Evolutionary conservation across 257 asterid genomes (phyloP).

Genomic region (Lithospermum erythrorhizon): DNA sequence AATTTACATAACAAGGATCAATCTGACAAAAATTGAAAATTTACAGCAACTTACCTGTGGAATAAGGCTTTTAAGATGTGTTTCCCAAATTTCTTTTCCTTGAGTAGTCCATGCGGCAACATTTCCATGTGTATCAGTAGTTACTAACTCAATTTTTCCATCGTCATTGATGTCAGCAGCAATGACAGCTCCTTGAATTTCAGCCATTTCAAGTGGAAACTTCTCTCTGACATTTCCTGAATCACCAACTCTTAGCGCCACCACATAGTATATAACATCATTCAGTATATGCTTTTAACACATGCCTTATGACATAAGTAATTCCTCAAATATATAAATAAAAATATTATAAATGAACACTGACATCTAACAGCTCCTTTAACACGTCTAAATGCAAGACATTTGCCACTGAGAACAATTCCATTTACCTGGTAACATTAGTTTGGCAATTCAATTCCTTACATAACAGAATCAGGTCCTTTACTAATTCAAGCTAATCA

Average conservation of each 20-base stretch:
- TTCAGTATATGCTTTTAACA: not conserved
- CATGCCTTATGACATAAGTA: not conserved
- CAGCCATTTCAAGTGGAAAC: constrained; percentile 93
- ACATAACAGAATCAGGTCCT: not conserved
- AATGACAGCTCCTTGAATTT: constrained; percentile 91
- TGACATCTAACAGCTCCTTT: too few species aligned
- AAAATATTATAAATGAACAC: too few species aligned
- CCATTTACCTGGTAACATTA: too few species aligned
- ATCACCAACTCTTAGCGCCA: too few species aligned
- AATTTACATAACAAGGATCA: not conserved
- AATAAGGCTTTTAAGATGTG: constrained; percentile 82
- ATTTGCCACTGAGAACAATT: too few species aligned
- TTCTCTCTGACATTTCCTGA: not conserved
- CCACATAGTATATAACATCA: too few species aligned
- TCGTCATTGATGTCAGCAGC: constrained; percentile 99
- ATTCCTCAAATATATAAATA: too few species aligned
- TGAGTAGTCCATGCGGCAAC: constrained; percentile 97
- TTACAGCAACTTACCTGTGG: constrained; percentile 52
- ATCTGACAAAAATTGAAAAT: not conserved
- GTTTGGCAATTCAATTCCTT: not conserved
- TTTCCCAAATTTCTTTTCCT: constrained; percentile 96
- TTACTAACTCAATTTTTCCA: constrained; percentile 87
- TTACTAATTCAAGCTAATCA: not conserved
- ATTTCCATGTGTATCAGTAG: constrained; percentile 93
- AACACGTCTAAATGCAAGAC: not conserved